These are phyloP conservation scores for Rhodotorula babjevae DNA, from an alignment of 768 basidiomycete genomes.

Conservation along the genomic window DNA sequence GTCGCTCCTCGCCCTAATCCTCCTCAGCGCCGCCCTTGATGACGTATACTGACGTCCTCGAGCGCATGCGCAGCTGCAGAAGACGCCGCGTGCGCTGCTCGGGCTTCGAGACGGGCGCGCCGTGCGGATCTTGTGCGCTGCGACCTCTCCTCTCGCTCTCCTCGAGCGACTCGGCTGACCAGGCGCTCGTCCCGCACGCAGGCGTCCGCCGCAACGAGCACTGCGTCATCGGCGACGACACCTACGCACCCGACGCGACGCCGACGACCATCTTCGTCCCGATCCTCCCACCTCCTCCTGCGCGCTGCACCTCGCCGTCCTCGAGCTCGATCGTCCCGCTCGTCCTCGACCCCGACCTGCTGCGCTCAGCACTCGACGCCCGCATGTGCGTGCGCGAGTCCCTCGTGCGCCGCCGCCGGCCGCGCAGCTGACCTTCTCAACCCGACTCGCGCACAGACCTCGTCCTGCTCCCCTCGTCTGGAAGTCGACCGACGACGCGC, in stretches of 20 bases:
- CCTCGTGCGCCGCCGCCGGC: background rate
- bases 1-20: too few relatives aligned
- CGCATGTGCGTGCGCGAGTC: background rate
- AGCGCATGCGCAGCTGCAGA: background rate
- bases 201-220: background rate
- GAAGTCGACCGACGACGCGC: background rate
- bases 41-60: background rate
- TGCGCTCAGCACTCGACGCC: background rate
- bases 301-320: background rate
- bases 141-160: background rate
- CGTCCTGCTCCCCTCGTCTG: constrained; percentile 17
- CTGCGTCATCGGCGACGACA: constrained; percentile 8
- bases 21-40: too few relatives aligned
- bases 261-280: background rate
- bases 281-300: constrained; percentile 1
- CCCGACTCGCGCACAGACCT: background rate
- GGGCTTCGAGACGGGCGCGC: constrained; percentile 11
- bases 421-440: too few relatives aligned
- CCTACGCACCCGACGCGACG: background rate
- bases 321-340: background rate
- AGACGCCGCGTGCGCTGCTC: constrained; percentile 7
- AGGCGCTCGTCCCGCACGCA: background rate
- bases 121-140: background rate
- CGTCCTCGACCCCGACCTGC: background rate
- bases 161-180: background rate